Evolutionary conservation across 352 stramenopile species (phyloP).

Genomic region (Globisporangium irregulare): DNA sequence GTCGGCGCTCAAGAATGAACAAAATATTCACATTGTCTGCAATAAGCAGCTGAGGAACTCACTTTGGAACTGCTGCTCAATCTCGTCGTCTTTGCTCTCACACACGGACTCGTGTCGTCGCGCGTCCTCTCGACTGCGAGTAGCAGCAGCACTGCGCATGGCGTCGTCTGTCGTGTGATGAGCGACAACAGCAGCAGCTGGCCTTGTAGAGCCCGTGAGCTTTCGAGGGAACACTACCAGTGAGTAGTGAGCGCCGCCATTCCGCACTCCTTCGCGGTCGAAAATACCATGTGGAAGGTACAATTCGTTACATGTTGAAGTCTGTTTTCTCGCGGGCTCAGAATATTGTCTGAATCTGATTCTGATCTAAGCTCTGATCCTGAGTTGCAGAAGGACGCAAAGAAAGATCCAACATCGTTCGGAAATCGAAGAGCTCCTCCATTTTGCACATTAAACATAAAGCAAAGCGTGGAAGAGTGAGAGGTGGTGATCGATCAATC

Average conservation of each 20-base stretch:
- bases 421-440: background rate
- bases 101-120: background rate
- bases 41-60: background rate
- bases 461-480: background rate
- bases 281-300: background rate
- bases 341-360: background rate
- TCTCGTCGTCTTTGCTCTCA: conserved; percentile 12
- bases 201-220: background rate
- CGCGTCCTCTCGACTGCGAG: background rate
- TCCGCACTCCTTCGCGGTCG: background rate
- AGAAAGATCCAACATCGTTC: background rate
- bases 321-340: background rate
- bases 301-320: background rate
- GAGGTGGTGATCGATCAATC: background rate
- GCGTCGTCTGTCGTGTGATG: background rate
- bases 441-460: background rate
- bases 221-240: background rate
- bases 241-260: background rate
- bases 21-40: background rate
- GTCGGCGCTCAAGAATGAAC: background rate
- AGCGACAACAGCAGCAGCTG: background rate
- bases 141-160: background rate
- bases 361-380: background rate
- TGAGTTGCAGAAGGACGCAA: background rate
- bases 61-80: conserved; percentile 47